A percentile compares a stretch with the other conserved stretches of the same genome.
Conservation (phyloP, 1,284 basidiomycete genomes). For the Malassezia pachydermatis region DNA sequence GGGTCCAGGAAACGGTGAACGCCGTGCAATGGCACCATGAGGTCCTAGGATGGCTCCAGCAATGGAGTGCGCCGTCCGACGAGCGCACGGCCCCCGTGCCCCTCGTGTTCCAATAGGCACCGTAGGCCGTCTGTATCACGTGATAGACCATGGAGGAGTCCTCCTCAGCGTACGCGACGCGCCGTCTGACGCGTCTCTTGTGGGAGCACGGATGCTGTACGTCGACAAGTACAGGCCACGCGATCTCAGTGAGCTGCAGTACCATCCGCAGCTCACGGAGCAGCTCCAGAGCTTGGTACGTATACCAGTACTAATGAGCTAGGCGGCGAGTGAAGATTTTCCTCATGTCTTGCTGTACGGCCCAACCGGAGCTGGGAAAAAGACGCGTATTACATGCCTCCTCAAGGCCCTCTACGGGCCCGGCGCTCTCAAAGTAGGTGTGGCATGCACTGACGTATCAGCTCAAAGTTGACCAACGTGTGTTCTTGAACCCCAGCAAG, state of each 20-base stretch:
- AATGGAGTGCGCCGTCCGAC: conserved; percentile 15
- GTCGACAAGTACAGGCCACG: conserved; percentile 69
- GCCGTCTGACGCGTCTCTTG: not conserved
- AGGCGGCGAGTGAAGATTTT: conserved; percentile 58
- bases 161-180: not conserved
- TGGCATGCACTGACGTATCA: conserved; percentile 44
- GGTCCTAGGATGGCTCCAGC: conserved; percentile 29
- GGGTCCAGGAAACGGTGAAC: conserved; percentile 27
- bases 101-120: conserved; percentile 3
- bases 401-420: conserved; percentile 80
- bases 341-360: conserved; percentile 97
- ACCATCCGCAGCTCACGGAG: conserved; percentile 70
- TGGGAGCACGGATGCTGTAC: conserved; percentile 31
- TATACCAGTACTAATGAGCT: conserved; percentile 16
- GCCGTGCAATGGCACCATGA: conserved; percentile 31
- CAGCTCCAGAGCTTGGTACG: conserved; percentile 69
- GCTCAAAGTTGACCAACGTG: conserved; percentile 96
- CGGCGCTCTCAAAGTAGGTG: conserved; percentile 77
- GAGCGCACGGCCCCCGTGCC: not conserved
- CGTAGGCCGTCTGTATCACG: not conserved
- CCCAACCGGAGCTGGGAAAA: conserved; percentile 92
- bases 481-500: conserved; percentile 87
- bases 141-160: not conserved
- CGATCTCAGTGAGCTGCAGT: conserved; percentile 73
- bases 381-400: conserved; percentile 76